phyloP scores from a whole-genome alignment of 345 rosid species.

The Draba incana region DNA sequence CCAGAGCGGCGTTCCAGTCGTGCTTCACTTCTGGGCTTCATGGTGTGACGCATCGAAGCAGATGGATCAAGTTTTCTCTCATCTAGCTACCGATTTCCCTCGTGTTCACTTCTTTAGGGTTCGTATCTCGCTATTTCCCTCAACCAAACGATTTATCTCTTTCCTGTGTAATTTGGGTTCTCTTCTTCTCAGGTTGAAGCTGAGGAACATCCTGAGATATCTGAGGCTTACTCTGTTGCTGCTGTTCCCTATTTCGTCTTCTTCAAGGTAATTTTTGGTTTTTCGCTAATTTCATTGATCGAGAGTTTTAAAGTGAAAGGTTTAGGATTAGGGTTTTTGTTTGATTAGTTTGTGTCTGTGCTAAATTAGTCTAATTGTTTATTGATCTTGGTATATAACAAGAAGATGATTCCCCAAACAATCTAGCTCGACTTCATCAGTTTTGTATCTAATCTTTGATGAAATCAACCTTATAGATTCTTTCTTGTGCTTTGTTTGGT shows the following conservation, averaged over 20 bases:
- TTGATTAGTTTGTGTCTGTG: too few species aligned
- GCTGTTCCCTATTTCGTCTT: conserved; percentile 90
- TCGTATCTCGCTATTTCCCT: conserved; percentile 2
- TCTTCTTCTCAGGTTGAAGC: conserved; percentile 77
- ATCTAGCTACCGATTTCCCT: conserved; percentile 92
- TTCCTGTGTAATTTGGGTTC: conserved; percentile 1
- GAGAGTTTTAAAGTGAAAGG: neutral
- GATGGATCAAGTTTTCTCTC: conserved; percentile 95
- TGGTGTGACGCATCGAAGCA: conserved; percentile 99
- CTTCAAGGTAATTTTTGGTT: conserved; percentile 61
- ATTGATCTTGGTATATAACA: too few species aligned
- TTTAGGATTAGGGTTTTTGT: conserved; percentile 17
- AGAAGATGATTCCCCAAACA: too few species aligned
- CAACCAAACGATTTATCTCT: neutral
- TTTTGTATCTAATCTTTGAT: too few species aligned
- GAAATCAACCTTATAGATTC: too few species aligned
- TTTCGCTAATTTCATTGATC: neutral
- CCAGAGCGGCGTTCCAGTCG: conserved; percentile 56
- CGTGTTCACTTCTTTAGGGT: conserved; percentile 80
- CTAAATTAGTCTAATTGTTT: too few species aligned
- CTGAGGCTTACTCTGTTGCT: conserved; percentile 79
- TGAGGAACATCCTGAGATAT: conserved; percentile 92
- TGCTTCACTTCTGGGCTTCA: conserved; percentile 93
- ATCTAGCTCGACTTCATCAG: too few species aligned
- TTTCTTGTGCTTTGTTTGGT: too few species aligned